Evolutionary conservation across 2,329 filamentous ascomycete species (phyloP).

Genomic region (Saccharata proteae): DNA sequence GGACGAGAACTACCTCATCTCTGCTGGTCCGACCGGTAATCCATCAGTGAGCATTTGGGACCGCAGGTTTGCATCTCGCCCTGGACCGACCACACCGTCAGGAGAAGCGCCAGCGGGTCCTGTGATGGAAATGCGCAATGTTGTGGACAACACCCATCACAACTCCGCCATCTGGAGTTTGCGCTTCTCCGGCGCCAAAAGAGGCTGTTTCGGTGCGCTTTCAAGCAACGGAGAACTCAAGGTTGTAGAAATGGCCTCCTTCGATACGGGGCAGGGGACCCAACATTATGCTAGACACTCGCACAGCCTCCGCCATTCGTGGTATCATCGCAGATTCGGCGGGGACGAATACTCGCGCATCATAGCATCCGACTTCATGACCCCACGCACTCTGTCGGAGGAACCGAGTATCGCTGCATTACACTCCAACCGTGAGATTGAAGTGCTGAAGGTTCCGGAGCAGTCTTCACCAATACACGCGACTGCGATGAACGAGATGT

Average conservation of each 20-base stretch:
- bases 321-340: slow-evolving; percentile 31
- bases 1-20: slow-evolving; percentile 75
- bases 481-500: slow-evolving; percentile 33
- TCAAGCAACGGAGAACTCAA: slow-evolving; percentile 49
- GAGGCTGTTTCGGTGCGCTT: slow-evolving; percentile 46
- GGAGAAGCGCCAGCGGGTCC: slow-evolving; percentile 44
- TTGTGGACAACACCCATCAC: slow-evolving; percentile 35
- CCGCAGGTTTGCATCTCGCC: slow-evolving; percentile 39
- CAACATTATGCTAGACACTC: slow-evolving; percentile 33
- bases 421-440: slow-evolving; percentile 38
- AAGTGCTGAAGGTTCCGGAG: slow-evolving; percentile 35
- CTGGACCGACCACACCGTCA: slow-evolving; percentile 16
- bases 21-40: slow-evolving; percentile 59
- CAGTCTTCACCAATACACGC: slow-evolving; percentile 30
- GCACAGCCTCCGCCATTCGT: slow-evolving; percentile 32
- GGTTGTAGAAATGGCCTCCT: slow-evolving; percentile 40
- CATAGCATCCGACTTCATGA: slow-evolving; percentile 51
- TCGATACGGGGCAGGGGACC: slow-evolving; percentile 32
- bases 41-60: slow-evolving; percentile 71
- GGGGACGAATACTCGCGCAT: slow-evolving; percentile 36
- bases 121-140: slow-evolving; percentile 45
- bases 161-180: slow-evolving; percentile 49
- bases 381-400: slow-evolving; percentile 29
- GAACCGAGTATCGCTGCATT: slow-evolving; percentile 42
- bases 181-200: slow-evolving; percentile 46